These are phyloP conservation scores for Nothophaeocryptopus gaeumannii DNA, from an alignment of 2,329 filamentous ascomycete genomes.

Conservation along the genomic window DNA sequence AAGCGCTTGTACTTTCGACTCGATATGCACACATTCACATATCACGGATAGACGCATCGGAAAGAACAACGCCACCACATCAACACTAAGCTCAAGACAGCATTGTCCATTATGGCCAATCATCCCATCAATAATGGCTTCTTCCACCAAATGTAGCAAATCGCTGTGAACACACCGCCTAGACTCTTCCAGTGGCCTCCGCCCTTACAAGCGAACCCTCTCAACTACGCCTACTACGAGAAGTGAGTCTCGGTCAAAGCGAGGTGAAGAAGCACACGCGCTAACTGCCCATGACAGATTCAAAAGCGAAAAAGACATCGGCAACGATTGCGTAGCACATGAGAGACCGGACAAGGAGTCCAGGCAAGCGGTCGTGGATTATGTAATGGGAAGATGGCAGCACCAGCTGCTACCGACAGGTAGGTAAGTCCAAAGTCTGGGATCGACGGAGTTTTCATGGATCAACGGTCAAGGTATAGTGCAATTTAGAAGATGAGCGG, in stretches of 20 bases:
- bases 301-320: neutral
- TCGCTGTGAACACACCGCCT: neutral
- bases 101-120: too few relatives aligned
- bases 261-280: neutral
- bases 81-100: too few relatives aligned
- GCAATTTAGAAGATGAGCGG: too few relatives aligned
- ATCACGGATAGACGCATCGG: too few relatives aligned
- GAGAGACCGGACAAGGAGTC: conserved; percentile 1
- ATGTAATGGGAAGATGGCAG: conserved; percentile 1
- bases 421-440: too few relatives aligned
- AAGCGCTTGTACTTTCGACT: neutral
- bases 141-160: neutral
- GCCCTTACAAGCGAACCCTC: too few relatives aligned
- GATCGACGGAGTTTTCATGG: too few relatives aligned
- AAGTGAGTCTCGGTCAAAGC: neutral
- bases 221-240: neutral
- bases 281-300: neutral
- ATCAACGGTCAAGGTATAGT: too few relatives aligned
- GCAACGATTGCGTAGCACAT: conserved; percentile 1
- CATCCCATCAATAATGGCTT: neutral
- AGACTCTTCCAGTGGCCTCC: too few relatives aligned
- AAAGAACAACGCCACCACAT: too few relatives aligned
- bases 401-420: neutral
- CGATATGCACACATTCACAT: too few relatives aligned
- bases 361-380: conserved; percentile 1